These are phyloP conservation scores for Ocimum tenuiflorum DNA, from an alignment of 257 asterid species.

Conservation along the genomic window DNA sequence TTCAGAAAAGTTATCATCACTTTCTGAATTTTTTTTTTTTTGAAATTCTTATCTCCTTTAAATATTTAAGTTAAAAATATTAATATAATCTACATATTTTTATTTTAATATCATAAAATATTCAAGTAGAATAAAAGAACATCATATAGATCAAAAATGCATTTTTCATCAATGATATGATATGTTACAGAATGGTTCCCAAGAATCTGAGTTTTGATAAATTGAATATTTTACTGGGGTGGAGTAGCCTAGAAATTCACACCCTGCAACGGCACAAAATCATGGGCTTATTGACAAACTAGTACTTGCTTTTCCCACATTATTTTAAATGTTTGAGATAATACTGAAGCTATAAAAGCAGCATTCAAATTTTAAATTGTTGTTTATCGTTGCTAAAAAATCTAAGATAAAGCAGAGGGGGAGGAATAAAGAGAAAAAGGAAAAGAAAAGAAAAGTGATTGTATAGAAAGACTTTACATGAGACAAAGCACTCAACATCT, in stretches of 20 bases:
- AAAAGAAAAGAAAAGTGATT: not conserved
- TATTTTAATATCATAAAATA: too few relatives aligned
- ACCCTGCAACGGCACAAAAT: not conserved
- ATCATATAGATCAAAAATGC: too few relatives aligned
- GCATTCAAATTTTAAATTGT: not conserved
- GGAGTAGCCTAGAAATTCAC: not conserved
- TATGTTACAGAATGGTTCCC: not conserved
- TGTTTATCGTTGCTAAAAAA: not conserved
- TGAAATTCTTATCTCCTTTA: too few relatives aligned
- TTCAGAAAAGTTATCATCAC: too few relatives aligned
- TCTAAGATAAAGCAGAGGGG: not conserved
- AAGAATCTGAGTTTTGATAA: not conserved
- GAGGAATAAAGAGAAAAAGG: not conserved
- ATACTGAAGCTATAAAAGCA: not conserved
- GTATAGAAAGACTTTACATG: not conserved
- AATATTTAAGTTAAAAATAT: too few relatives aligned
- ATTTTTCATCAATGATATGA: not conserved
- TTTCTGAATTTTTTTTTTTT: too few relatives aligned
- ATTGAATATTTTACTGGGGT: not conserved
- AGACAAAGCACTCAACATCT: conserved; percentile 19
- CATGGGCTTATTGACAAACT: not conserved
- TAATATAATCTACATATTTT: too few relatives aligned
- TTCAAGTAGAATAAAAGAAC: too few relatives aligned
- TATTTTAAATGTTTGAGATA: too few relatives aligned
- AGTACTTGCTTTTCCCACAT: not conserved